Evolutionary conservation across 2,329 filamentous ascomycete species (phyloP).

Genomic region (Colletotrichum salicis): DNA sequence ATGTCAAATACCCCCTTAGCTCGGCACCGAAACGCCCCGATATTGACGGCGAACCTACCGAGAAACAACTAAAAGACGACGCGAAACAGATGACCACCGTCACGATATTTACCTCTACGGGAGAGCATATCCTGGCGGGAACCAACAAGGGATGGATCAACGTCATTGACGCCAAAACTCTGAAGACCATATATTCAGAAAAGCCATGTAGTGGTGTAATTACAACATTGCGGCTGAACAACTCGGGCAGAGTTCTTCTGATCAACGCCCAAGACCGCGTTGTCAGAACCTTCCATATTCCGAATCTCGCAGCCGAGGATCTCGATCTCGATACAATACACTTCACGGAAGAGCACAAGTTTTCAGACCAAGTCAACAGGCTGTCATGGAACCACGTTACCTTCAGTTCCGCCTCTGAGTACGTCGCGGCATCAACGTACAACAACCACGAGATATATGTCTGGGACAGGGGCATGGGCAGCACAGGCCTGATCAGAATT

Average conservation of each 20-base stretch:
- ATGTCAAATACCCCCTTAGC: conserved; percentile 81
- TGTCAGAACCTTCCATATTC: conserved; percentile 90
- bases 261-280: conserved; percentile 95
- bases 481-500: conserved; percentile 83
- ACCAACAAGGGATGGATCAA: conserved; percentile 98
- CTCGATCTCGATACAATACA: conserved; percentile 88
- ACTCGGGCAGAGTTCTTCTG: conserved; percentile 86
- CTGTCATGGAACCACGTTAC: conserved; percentile 97
- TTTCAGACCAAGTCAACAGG: conserved; percentile 95
- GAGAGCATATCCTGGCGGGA: conserved; percentile 89
- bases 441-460: conserved; percentile 99
- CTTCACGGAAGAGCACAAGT: conserved; percentile 95
- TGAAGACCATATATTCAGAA: conserved; percentile 87
- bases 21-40: conserved; percentile 82
- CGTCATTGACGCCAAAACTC: conserved; percentile 85
- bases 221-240: conserved; percentile 85
- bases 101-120: conserved; percentile 85
- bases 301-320: conserved; percentile 75
- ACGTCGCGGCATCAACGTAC: conserved; percentile 94
- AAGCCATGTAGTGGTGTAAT: conserved; percentile 89
- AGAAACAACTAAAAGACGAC: conserved; percentile 91
- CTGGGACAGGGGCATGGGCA: conserved; percentile 94
- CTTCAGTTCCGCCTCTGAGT: conserved; percentile 93
- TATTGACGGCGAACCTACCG: conserved; percentile 76
- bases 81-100: conserved; percentile 95